phyloP scores from a whole-genome alignment of 2,329 filamentous ascomycete genomes.

The Penicillium sp. region DNA sequence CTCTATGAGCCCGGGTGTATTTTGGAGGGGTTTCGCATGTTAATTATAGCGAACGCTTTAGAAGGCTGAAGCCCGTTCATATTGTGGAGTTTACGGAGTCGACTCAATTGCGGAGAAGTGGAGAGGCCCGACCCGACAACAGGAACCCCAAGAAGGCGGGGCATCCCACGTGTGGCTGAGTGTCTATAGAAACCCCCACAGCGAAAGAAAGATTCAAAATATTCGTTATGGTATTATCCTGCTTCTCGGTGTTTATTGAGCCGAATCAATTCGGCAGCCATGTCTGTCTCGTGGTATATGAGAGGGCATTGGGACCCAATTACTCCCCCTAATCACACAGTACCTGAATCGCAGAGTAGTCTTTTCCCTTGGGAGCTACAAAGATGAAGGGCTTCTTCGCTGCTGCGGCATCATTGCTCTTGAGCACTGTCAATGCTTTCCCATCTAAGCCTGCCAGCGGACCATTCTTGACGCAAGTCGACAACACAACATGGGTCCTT shows the following conservation, averaged over 20 bases:
- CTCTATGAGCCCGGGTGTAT: background rate
- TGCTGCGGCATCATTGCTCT: conserved; percentile 1
- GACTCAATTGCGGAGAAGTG: conserved; percentile 9
- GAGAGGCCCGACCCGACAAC: background rate
- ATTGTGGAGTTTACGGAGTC: conserved; percentile 6
- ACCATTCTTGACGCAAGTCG: conserved; percentile 25
- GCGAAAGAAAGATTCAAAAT: background rate
- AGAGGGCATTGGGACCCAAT: background rate
- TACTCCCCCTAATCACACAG: background rate
- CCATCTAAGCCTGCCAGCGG: conserved; percentile 11
- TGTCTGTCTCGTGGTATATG: conserved; percentile 1
- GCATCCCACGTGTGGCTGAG: background rate
- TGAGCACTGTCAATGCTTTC: background rate
- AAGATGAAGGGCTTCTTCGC: background rate
- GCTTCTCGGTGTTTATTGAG: conserved; percentile 4
- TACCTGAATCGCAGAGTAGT: background rate
- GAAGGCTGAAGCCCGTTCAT: background rate
- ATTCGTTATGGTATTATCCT: background rate
- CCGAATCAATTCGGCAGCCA: background rate
- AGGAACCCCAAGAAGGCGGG: background rate
- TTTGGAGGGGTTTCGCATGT: conserved; percentile 1
- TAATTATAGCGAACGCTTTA: background rate
- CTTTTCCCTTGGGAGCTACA: background rate
- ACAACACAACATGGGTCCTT: conserved; percentile 29
- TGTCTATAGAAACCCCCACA: background rate